Conservation (phyloP, 1,284 basidiomycete species). For the Ceratobasidium sp. region DNA sequence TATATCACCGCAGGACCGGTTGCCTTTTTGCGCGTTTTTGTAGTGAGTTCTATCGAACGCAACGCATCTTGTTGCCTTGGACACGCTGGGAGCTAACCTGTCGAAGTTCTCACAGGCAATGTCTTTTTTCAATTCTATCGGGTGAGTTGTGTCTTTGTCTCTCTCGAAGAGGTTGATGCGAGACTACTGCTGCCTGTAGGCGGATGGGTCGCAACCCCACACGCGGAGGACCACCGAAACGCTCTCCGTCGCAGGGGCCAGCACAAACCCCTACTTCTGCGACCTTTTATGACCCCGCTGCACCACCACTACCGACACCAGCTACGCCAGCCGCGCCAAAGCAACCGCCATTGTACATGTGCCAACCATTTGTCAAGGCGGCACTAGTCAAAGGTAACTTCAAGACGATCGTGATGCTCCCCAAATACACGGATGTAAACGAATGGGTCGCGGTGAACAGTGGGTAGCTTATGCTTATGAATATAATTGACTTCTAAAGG, state of each 20-base stretch:
- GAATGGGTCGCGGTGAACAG: constrained; percentile 80
- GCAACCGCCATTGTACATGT: constrained; percentile 81
- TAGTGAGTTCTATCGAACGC: neutral
- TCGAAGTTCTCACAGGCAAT: neutral
- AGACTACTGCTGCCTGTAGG: constrained; percentile 44
- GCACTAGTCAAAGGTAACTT: constrained; percentile 98
- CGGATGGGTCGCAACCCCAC: constrained; percentile 45
- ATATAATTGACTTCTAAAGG: neutral
- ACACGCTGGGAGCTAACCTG: neutral
- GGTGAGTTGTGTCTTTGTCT: constrained; percentile 59
- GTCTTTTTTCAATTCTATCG: constrained; percentile 76
- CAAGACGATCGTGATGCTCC: constrained; percentile 97
- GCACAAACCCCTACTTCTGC: constrained; percentile 57
- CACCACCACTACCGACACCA: constrained; percentile 71
- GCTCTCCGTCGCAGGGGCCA: constrained; percentile 66
- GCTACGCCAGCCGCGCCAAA: constrained; percentile 59
- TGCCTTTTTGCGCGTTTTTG: constrained; percentile 1
- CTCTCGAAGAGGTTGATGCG: constrained; percentile 23
- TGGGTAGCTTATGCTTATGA: neutral
- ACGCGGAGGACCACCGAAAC: constrained; percentile 73
- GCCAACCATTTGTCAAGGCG: constrained; percentile 94
- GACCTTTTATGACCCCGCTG: constrained; percentile 56
- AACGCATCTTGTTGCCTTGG: neutral
- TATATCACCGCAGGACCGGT: constrained; percentile 30
- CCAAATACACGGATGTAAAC: constrained; percentile 96